Conservation (phyloP, 768 basidiomycete genomes). For the Galerina marginata region DNA sequence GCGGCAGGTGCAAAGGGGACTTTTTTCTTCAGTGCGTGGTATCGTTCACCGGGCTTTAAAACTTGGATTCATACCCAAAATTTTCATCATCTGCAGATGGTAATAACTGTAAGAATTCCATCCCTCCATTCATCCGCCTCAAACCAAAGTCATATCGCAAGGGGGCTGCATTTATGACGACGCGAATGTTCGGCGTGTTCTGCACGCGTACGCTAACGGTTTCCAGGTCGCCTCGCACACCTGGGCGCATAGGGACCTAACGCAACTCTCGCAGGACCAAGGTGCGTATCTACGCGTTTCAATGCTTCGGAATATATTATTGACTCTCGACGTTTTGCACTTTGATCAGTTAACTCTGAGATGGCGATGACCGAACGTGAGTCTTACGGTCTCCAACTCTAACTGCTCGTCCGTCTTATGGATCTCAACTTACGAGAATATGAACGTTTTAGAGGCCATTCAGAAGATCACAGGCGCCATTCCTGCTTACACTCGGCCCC, state of each 20-base stretch:
- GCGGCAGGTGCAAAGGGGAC: constrained; percentile 34
- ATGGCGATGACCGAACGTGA: neutral
- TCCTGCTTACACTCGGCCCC: constrained; percentile 44
- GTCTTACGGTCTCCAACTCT: neutral
- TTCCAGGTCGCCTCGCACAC: constrained; percentile 43
- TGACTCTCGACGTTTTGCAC: neutral
- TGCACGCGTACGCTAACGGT: constrained; percentile 34
- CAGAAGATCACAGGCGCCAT: constrained; percentile 36
- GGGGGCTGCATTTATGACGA: constrained; percentile 38
- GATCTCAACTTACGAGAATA: too few species aligned
- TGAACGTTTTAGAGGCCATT: constrained; percentile 28
- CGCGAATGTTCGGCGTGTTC: constrained; percentile 31
- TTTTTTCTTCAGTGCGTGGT: constrained; percentile 36
- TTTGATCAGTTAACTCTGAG: too few species aligned
- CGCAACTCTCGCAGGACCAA: constrained; percentile 31
- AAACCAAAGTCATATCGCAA: constrained; percentile 6
- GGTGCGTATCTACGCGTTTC: constrained; percentile 19
- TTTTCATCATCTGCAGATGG: constrained; percentile 23
- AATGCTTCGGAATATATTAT: neutral
- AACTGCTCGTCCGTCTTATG: too few species aligned
- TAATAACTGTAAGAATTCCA: constrained; percentile 29
- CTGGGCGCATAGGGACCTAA: constrained; percentile 39
- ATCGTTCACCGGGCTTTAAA: too few species aligned
- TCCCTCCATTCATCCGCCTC: neutral
- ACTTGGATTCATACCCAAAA: too few species aligned